phyloP scores from a whole-genome alignment of 345 rosid species.

The Schrenkiella parvula region DNA sequence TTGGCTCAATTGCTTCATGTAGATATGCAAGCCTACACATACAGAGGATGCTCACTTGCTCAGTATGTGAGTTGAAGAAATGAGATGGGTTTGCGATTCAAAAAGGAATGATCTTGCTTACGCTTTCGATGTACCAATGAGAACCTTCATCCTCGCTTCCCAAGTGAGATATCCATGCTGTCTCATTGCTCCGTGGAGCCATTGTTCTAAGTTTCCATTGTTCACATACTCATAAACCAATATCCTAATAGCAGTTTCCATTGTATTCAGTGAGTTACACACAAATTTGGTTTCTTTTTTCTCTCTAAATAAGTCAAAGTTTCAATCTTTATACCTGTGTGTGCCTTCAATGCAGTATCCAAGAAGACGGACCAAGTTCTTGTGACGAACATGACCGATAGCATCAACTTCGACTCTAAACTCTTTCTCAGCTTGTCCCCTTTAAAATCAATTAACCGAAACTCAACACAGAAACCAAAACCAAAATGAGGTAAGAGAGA shows the following conservation, averaged over 20 bases:
- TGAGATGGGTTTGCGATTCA: neutral
- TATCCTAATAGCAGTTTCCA: slow-evolving; percentile 39
- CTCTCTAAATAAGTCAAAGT: slow-evolving; percentile 14
- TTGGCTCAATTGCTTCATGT: slow-evolving; percentile 98
- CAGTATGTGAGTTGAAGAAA: neutral
- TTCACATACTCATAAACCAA: slow-evolving; percentile 88
- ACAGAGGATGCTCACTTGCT: neutral
- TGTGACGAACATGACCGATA: slow-evolving; percentile 89
- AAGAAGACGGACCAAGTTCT: slow-evolving; percentile 84
- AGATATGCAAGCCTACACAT: slow-evolving; percentile 80
- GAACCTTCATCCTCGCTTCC: slow-evolving; percentile 86
- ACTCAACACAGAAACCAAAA: neutral
- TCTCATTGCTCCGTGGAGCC: slow-evolving; percentile 81
- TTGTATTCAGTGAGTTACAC: slow-evolving; percentile 26
- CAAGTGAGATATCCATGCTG: slow-evolving; percentile 74
- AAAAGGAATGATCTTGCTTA: slow-evolving; percentile 34
- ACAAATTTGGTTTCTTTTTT: slow-evolving; percentile 33
- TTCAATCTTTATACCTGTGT: slow-evolving; percentile 53
- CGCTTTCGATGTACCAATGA: slow-evolving; percentile 88
- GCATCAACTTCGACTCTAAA: slow-evolving; percentile 93
- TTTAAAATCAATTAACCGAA: slow-evolving; percentile 24
- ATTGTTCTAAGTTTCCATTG: slow-evolving; percentile 88
- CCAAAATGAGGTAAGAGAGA: neutral
- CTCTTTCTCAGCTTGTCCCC: slow-evolving; percentile 96
- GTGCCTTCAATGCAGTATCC: slow-evolving; percentile 97